A percentile compares a stretch with the other conserved stretches of the same genome.
phyloP scores from a whole-genome alignment of 2,329 filamentous ascomycete genomes.

The Bretziella fagacearum region DNA sequence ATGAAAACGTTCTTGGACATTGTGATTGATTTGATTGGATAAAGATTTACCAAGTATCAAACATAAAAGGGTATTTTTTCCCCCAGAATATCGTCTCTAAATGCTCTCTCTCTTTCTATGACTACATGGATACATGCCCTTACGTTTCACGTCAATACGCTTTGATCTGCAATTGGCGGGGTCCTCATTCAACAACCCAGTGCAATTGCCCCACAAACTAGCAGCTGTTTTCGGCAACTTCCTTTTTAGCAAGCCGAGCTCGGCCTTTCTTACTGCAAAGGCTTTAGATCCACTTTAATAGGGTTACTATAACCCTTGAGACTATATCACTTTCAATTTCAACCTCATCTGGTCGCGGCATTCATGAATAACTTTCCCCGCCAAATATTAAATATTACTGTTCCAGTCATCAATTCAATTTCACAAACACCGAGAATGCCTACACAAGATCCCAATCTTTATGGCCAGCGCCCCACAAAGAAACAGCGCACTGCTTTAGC shows the following conservation, averaged over 20 bases:
- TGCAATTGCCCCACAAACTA: conserved; percentile 5
- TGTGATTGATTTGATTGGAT: conserved; percentile 2
- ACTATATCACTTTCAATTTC: too few species aligned
- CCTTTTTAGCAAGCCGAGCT: conserved; percentile 5
- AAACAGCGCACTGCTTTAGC: conserved; percentile 52
- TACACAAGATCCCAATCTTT: conserved; percentile 51
- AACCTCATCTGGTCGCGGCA: too few species aligned
- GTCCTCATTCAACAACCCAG: background rate
- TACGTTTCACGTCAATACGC: background rate
- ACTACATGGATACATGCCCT: conserved; percentile 13
- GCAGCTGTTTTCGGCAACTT: conserved; percentile 1
- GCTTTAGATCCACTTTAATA: background rate
- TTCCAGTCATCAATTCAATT: background rate
- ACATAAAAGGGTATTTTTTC: too few species aligned
- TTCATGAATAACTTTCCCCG: background rate
- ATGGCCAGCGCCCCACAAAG: conserved; percentile 57
- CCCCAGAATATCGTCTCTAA: too few species aligned
- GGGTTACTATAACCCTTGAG: conserved; percentile 1
- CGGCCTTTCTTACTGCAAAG: background rate
- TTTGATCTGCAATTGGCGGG: conserved; percentile 9
- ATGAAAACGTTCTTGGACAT: conserved; percentile 30
- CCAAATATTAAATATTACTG: background rate
- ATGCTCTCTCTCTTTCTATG: background rate
- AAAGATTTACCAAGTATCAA: too few species aligned
- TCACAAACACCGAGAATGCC: conserved; percentile 29